Base-by-base conservation (phyloP, 768 basidiomycete genomes). In the Gloeopeniophorella convolvens region DNA sequence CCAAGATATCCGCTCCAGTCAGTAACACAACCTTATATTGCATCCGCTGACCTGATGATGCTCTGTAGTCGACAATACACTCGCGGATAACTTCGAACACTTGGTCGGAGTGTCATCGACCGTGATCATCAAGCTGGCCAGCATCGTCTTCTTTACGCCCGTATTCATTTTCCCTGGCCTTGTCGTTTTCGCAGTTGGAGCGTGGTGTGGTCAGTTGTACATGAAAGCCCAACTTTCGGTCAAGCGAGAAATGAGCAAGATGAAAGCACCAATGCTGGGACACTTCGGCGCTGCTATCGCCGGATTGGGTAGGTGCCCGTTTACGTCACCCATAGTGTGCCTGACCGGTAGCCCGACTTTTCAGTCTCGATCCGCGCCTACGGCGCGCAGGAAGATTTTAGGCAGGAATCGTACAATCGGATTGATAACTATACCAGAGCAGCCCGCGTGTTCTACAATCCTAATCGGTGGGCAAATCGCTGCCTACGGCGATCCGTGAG, bases 191-290 rank as follows among this genome's bases (percentile, higher is more conserved):
- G 36, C 66, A 5, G 18, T 74, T 5, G 77, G 75, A 1, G 66
- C 57, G 16, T 61, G 68, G 48, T 54, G 70, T 12, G 76, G 75
- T 23, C 68, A 72, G 30, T 59, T 78, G 10, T 79, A 79, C 60
- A 76, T 80, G 56, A 69, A 69, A 48, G 73, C 74, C 5, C 79
- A 80, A 53, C 65, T 79, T 13, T 68, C 71, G 12, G 71, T 78
- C 50, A 79, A 79, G 63, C 68, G 77, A 23, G 74, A 77, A 60
- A 72, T 74, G 72, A 73, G 70, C 32, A 74, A 73, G 45, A 66
- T 68, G 7, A 68, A 70, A 40, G 66, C 72, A 8, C 76, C 75
- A 0, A 67, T 77, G 1, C 66, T 74, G 46, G 70, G 68, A 9
- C 72, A 75, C 54, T 75, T 78, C 54, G 68, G 71, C 8, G 72